Conservation (phyloP, 305 asterid species). For the Solanum hybrid region DNA sequence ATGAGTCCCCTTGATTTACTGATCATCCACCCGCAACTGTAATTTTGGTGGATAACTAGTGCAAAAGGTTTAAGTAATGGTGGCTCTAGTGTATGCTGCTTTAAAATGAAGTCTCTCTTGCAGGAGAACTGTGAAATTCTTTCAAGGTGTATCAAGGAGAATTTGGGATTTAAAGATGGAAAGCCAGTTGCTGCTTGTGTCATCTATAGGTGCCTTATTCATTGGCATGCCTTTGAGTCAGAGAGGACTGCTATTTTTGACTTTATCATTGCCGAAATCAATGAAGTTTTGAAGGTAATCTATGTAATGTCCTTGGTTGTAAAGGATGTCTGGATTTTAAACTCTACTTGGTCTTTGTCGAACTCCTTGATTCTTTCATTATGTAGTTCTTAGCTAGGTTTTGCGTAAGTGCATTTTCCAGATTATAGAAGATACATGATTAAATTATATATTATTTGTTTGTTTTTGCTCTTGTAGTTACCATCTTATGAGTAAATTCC, state of each 20-base stretch:
- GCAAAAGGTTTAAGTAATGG: not conserved
- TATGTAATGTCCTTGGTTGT: not conserved
- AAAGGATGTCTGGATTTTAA: not conserved
- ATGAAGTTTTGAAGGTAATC: conserved; percentile 70
- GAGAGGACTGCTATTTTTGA: conserved; percentile 89
- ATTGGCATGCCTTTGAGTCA: conserved; percentile 92
- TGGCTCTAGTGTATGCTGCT: not conserved
- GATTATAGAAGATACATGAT: not conserved
- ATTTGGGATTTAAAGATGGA: conserved; percentile 83
- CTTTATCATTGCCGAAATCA: conserved; percentile 70
- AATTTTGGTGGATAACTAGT: not conserved
- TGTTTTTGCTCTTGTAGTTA: not conserved
- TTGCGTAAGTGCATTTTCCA: not conserved
- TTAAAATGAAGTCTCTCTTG: conserved; percentile 5
- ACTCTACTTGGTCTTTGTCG: not conserved
- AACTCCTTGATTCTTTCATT: not conserved
- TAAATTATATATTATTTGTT: not conserved
- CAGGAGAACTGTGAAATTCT: conserved; percentile 77
- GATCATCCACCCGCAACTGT: not conserved
- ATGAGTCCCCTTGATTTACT: not conserved
- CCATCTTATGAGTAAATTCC: not conserved
- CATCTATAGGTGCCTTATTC: conserved; percentile 86
- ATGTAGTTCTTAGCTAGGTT: not conserved
- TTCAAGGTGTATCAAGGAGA: conserved; percentile 78
- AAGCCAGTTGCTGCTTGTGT: conserved; percentile 91